These are phyloP conservation scores for Nicotiana noctiflora DNA, from an alignment of 257 asterid genomes.

Conservation along the genomic window DNA sequence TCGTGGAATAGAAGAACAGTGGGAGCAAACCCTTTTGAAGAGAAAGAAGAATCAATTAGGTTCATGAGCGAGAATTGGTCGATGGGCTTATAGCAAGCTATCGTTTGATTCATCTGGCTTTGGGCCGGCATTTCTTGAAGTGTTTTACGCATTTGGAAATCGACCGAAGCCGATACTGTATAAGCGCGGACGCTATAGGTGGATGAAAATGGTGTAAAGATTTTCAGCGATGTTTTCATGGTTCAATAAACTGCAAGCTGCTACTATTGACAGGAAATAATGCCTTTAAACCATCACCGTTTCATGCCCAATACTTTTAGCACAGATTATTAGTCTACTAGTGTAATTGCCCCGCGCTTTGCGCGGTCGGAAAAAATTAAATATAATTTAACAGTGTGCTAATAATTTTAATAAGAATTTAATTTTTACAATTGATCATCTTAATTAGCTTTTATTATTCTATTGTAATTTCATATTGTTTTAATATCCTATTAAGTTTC, in stretches of 20 bases:
- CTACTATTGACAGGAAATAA: neutral
- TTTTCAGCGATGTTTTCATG: neutral
- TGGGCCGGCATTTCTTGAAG: neutral
- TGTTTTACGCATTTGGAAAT: neutral
- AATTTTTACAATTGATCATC: too few relatives aligned
- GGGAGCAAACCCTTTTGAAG: neutral
- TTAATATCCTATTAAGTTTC: too few relatives aligned
- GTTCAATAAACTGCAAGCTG: neutral
- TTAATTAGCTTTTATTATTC: too few relatives aligned
- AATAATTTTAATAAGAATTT: too few relatives aligned
- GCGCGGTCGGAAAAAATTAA: too few relatives aligned
- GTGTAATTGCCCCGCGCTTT: too few relatives aligned
- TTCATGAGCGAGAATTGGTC: neutral
- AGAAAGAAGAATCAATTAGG: neutral
- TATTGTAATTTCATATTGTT: too few relatives aligned
- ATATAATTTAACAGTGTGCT: too few relatives aligned
- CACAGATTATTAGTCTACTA: too few relatives aligned
- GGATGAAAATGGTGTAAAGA: neutral
- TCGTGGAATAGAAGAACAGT: neutral
- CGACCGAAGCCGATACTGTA: neutral
- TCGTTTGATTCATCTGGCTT: neutral
- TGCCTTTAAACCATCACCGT: too few relatives aligned
- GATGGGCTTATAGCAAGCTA: neutral
- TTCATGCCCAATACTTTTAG: too few relatives aligned
- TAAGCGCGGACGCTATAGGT: neutral